Conservation (phyloP, 305 asterid genomes). For the Petunia hybrid region DNA sequence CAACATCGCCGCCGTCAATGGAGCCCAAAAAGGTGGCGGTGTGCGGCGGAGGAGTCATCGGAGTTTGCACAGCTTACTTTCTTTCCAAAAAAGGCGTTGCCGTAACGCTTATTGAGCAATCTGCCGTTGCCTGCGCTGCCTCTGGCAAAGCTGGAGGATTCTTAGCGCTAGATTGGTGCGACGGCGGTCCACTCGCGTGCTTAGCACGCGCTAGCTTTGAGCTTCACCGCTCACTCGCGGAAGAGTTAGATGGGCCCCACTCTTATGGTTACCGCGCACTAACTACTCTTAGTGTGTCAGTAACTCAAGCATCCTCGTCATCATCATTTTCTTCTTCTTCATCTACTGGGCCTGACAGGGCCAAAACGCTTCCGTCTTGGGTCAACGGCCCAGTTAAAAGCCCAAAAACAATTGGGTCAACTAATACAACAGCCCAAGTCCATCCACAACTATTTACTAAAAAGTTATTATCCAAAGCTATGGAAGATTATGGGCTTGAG, state of each 20-base stretch:
- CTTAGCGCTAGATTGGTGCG: constrained; percentile 91
- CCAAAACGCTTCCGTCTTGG: constrained; percentile 66
- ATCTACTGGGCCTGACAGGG: constrained; percentile 34
- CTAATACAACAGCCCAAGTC: constrained; percentile 82
- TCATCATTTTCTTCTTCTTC: constrained; percentile 43
- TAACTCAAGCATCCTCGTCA: constrained; percentile 55
- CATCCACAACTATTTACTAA: constrained; percentile 78
- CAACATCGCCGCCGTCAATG: constrained; percentile 43
- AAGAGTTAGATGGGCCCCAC: constrained; percentile 77
- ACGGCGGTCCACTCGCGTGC: constrained; percentile 67
- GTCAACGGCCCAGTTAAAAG: constrained; percentile 66
- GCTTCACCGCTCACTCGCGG: constrained; percentile 81
- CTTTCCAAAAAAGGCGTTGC: constrained; percentile 70
- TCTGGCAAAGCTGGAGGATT: constrained; percentile 98
- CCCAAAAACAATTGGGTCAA: constrained; percentile 75
- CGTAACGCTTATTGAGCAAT: constrained; percentile 81
- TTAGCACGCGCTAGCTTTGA: constrained; percentile 90
- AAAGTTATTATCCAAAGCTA: constrained; percentile 62
- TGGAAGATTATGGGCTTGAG: constrained; percentile 66
- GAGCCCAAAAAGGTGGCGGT: constrained; percentile 71
- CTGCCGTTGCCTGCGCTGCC: constrained; percentile 88
- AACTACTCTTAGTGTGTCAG: constrained; percentile 66
- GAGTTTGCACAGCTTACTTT: constrained; percentile 90
- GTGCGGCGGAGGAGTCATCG: constrained; percentile 95
- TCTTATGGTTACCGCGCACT: constrained; percentile 78